These are phyloP conservation scores for Brassica napus DNA, from an alignment of 345 rosid genomes.

Conservation along the genomic window DNA sequence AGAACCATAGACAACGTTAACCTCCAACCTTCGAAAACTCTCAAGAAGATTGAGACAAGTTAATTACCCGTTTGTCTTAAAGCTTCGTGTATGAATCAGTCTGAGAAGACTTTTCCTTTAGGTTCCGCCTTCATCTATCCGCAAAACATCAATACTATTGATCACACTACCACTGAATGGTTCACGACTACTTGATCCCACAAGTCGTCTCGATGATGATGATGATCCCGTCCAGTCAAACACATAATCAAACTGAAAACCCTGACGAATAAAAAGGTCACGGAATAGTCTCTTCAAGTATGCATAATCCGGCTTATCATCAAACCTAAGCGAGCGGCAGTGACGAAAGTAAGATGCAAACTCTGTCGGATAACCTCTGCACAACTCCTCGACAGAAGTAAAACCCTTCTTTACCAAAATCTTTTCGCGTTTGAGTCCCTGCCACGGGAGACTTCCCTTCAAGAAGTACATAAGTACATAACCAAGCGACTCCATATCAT, in stretches of 20 bases:
- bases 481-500: slow-evolving; percentile 98
- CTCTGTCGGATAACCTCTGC: slow-evolving; percentile 88
- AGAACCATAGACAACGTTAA: not conserved
- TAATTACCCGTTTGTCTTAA: not conserved
- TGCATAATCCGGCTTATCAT: slow-evolving; percentile 93
- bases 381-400: slow-evolving; percentile 68
- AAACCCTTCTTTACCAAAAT: slow-evolving; percentile 91
- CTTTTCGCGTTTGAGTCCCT: slow-evolving; percentile 85
- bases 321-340: slow-evolving; percentile 90
- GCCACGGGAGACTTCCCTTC: slow-evolving; percentile 99
- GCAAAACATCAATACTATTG: slow-evolving; percentile 43
- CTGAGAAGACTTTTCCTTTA: slow-evolving; percentile 16
- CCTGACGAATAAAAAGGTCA: slow-evolving; percentile 88
- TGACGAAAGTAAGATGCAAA: slow-evolving; percentile 90
- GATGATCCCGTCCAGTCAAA: slow-evolving; percentile 84
- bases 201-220: slow-evolving; percentile 9
- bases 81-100: not conserved
- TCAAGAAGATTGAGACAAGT: slow-evolving; percentile 4
- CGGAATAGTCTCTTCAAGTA: slow-evolving; percentile 91
- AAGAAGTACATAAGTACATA: slow-evolving; percentile 90
- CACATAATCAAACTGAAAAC: slow-evolving; percentile 90
- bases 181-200: slow-evolving; percentile 54
- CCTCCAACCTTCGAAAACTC: not conserved
- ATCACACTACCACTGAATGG: slow-evolving; percentile 40
- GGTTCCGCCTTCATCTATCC: slow-evolving; percentile 36